phyloP scores from a whole-genome alignment of 495 filamentous ascomycete genomes.

The Hypoxylon perforatum region DNA sequence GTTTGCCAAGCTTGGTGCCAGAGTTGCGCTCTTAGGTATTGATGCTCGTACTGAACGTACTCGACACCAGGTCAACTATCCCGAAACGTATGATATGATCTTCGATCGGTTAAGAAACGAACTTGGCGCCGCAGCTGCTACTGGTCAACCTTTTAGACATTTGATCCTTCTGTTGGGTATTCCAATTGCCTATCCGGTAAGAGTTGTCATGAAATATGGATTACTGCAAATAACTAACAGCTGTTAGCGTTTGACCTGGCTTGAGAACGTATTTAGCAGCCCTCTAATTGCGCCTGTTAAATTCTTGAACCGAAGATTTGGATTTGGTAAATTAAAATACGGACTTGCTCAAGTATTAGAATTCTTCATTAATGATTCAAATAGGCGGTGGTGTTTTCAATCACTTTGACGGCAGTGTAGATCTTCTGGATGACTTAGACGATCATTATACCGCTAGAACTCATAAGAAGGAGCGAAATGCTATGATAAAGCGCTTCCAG shows the following conservation, averaged over 20 bases:
- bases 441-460: conserved; percentile 94
- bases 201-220: background rate
- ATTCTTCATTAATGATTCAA: conserved; percentile 10
- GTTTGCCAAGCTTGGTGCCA: conserved; percentile 84
- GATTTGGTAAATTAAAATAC: conserved; percentile 59
- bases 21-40: conserved; percentile 86
- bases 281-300: conserved; percentile 87
- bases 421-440: conserved; percentile 92
- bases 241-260: conserved; percentile 81
- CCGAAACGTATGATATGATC: conserved; percentile 86
- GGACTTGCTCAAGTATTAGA: background rate
- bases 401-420: conserved; percentile 88
- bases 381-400: conserved; percentile 85
- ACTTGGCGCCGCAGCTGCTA: conserved; percentile 63
- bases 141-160: conserved; percentile 74
- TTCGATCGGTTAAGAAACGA: conserved; percentile 76
- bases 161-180: conserved; percentile 88
- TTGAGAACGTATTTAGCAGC: conserved; percentile 86
- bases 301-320: conserved; percentile 90
- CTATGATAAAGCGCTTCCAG: conserved; percentile 79
- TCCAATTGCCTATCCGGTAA: conserved; percentile 88
- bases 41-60: conserved; percentile 94
- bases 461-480: conserved; percentile 87
- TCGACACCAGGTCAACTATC: conserved; percentile 89
- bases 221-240: conserved; percentile 8